Conservation (phyloP, 2,329 filamentous ascomycete genomes). For the Verticillium longisporum region DNA sequence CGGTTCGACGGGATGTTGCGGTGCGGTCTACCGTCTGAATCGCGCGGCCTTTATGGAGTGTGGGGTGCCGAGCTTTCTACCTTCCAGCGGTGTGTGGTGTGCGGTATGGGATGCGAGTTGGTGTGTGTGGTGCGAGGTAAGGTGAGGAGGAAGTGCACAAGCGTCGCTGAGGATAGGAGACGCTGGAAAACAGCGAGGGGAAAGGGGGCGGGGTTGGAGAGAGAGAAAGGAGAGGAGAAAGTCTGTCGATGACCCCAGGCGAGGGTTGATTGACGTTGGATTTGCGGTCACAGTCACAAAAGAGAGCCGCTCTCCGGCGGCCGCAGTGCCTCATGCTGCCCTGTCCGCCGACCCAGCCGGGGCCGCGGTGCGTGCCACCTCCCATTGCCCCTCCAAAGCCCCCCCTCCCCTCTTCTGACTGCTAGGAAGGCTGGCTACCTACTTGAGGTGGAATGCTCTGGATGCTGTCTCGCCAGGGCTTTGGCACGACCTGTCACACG, state of each 20-base stretch:
- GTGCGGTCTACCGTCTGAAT: background rate
- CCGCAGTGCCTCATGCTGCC: background rate
- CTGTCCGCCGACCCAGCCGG: background rate
- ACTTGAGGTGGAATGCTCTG: background rate
- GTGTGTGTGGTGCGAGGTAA: background rate
- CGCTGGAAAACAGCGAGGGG: background rate
- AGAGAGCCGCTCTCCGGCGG: background rate
- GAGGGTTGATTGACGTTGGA: background rate
- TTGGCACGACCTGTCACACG: background rate
- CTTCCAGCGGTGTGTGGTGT: background rate
- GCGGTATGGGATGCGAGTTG: background rate
- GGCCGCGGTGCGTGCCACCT: background rate
- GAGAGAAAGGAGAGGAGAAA: background rate
- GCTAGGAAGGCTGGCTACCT: background rate
- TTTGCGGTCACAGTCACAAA: background rate
- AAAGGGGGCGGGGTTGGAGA: background rate
- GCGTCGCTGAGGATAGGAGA: background rate
- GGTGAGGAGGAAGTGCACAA: background rate
- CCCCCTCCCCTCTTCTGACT: background rate
- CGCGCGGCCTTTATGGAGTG: background rate
- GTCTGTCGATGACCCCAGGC: background rate
- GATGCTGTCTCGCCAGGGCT: background rate
- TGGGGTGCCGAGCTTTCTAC: background rate
- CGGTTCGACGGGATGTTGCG: conserved; percentile 4
- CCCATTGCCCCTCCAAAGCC: background rate